A percentile compares a stretch with the other conserved stretches of the same genome.
phyloP scores from a whole-genome alignment of 192 early-diverging fungal species.

The Globomyces pollinis-pini region DNA sequence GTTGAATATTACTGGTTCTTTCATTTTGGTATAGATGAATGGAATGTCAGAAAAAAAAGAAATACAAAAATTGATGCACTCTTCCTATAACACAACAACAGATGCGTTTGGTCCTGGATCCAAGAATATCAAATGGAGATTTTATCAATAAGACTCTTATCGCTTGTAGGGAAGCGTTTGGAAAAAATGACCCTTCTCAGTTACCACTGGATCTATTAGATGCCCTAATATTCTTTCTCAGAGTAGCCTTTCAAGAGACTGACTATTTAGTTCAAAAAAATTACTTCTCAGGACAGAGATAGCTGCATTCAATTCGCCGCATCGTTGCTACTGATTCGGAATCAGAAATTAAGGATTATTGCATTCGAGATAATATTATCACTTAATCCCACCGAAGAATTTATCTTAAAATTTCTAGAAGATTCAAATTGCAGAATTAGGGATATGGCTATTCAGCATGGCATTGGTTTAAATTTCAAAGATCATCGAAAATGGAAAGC shows the following conservation, averaged over 20 bases:
- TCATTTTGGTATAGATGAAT: too few relatives aligned
- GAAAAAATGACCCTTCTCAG: too few relatives aligned
- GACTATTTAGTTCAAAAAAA: too few relatives aligned
- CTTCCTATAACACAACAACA: not conserved
- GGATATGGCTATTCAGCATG: not conserved
- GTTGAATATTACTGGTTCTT: conserved; percentile 33
- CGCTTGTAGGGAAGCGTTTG: not conserved
- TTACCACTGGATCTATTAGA: too few relatives aligned
- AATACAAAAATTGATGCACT: not conserved
- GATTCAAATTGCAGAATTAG: not conserved
- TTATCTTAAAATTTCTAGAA: not conserved
- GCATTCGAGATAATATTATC: not conserved
- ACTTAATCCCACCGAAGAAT: not conserved
- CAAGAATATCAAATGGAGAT: not conserved
- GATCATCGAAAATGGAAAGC: not conserved
- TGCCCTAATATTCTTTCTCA: too few relatives aligned
- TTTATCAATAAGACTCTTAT: not conserved
- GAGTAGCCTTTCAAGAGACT: too few relatives aligned
- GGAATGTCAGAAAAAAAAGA: not conserved
- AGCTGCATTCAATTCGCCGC: too few relatives aligned
- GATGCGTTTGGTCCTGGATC: not conserved
- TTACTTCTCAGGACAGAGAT: too few relatives aligned
- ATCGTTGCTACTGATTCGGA: too few relatives aligned
- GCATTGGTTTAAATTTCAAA: not conserved
- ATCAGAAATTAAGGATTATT: not conserved